phyloP scores from a whole-genome alignment of 164 flowering plant species.

The Magnolia changhungtana region DNA sequence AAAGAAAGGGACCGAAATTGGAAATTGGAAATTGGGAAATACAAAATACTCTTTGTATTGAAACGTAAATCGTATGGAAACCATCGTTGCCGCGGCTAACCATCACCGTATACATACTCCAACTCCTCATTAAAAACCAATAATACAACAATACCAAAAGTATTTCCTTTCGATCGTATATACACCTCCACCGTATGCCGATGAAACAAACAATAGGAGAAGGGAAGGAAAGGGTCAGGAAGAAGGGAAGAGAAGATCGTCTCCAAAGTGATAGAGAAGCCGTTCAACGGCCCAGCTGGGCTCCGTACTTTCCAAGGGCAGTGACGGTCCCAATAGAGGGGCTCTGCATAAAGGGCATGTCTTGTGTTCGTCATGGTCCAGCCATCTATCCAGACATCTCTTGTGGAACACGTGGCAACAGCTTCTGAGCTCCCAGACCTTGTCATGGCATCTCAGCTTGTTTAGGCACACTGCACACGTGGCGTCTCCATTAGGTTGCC shows the following conservation, averaged over 20 bases:
- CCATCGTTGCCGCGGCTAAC: not conserved
- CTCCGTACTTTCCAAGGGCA: not conserved
- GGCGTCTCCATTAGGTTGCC: conserved; percentile 14
- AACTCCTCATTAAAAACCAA: not conserved
- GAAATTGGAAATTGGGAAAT: not conserved
- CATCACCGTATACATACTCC: not conserved
- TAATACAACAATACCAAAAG: not conserved
- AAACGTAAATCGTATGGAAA: not conserved
- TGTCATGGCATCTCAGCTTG: conserved; percentile 32
- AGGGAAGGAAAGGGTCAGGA: not conserved
- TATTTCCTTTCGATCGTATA: not conserved
- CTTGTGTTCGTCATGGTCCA: conserved; percentile 33
- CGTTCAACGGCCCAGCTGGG: conserved; percentile 22
- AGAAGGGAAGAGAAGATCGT: conserved; percentile 12
- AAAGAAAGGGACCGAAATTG: not conserved
- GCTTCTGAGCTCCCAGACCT: conserved; percentile 50
- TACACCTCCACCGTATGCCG: not conserved
- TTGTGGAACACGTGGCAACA: conserved; percentile 62
- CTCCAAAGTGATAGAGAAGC: conserved; percentile 21
- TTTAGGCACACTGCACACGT: conserved; percentile 66
- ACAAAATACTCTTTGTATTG: conserved; percentile 10
- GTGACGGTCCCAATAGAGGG: conserved; percentile 1
- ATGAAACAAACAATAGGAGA: not conserved
- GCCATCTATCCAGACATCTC: conserved; percentile 61
- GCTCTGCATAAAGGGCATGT: conserved; percentile 46